Evolutionary conservation across 768 basidiomycete species (phyloP).

Genomic region (Rhodotorula taiwanensis): DNA sequence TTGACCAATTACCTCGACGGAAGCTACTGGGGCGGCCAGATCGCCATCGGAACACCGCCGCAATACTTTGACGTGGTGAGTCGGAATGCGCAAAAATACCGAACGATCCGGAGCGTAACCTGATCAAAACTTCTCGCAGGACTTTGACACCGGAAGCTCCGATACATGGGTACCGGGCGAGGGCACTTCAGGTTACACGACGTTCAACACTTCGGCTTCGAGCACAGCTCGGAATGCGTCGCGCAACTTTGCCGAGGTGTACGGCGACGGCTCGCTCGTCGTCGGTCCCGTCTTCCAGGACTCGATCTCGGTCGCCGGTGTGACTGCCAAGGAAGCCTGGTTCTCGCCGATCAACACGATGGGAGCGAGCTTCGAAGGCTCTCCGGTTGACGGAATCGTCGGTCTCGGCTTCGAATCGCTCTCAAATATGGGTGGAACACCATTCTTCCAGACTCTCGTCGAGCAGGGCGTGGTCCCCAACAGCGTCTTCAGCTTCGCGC

Average conservation of each 20-base stretch:
- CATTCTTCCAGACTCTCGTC: slow-evolving; percentile 35
- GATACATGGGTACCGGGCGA: slow-evolving; percentile 38
- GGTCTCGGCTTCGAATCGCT: slow-evolving; percentile 46
- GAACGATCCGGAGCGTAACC: no score
- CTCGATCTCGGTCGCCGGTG: slow-evolving; percentile 44
- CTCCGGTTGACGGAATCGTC: slow-evolving; percentile 36
- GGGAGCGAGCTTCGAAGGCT: slow-evolving; percentile 16
- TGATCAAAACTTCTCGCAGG: slow-evolving; percentile 11
- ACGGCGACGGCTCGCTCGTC: slow-evolving; percentile 53
- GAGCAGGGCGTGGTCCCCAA: slow-evolving; percentile 20
- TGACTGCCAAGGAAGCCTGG: slow-evolving; percentile 42
- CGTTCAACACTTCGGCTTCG: slow-evolving; percentile 13
- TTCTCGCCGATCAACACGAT: slow-evolving; percentile 48
- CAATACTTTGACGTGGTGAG: slow-evolving; percentile 42
- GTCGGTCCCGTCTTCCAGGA: slow-evolving; percentile 51
- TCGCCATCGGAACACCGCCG: slow-evolving; percentile 48
- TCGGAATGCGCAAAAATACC: no score
- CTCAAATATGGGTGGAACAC: slow-evolving; percentile 48
- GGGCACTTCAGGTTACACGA: background rate
- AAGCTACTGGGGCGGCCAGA: slow-evolving; percentile 47
- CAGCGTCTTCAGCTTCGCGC: slow-evolving; percentile 35
- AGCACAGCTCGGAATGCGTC: slow-evolving; percentile 41
- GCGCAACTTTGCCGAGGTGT: slow-evolving; percentile 47
- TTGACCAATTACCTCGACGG: slow-evolving; percentile 24
- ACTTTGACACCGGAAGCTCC: slow-evolving; percentile 46